Conservation (phyloP, 306 rosid species). For the Gynostemma pentaphyllum region DNA sequence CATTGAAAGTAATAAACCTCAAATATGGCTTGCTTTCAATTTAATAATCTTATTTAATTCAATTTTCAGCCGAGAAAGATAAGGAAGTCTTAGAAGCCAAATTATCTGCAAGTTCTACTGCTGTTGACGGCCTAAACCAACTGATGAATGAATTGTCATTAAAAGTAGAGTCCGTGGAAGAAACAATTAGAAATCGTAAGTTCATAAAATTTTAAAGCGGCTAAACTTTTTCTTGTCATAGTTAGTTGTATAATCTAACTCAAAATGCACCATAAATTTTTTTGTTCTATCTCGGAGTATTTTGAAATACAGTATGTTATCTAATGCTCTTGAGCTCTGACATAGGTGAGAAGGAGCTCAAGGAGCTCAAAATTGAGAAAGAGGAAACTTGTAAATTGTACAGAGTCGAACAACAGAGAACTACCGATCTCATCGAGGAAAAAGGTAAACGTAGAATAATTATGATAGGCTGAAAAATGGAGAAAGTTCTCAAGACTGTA, state of each 20-base stretch:
- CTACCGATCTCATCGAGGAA: slow-evolving; percentile 40
- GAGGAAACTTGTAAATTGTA: slow-evolving; percentile 43
- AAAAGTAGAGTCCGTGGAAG: slow-evolving; percentile 54
- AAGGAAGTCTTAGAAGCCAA: slow-evolving; percentile 56
- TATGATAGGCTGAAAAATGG: background rate
- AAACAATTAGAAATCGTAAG: slow-evolving; percentile 53
- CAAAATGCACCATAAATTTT: background rate
- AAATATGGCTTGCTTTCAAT: background rate
- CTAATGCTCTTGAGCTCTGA: slow-evolving; percentile 22
- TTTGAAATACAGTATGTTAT: background rate
- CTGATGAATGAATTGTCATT: slow-evolving; percentile 55
- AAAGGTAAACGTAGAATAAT: slow-evolving; percentile 35
- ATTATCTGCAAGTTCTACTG: slow-evolving; percentile 43
- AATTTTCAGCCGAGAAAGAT: slow-evolving; percentile 60
- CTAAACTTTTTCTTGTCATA: background rate
- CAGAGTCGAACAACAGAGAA: slow-evolving; percentile 44
- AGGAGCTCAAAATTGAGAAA: slow-evolving; percentile 38
- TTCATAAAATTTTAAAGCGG: background rate
- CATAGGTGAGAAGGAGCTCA: slow-evolving; percentile 55
- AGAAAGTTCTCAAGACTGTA: background rate
- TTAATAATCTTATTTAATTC: slow-evolving; percentile 4
- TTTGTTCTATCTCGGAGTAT: background rate
- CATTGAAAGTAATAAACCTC: background rate
- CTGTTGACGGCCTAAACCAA: slow-evolving; percentile 59
- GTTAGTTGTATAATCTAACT: background rate